Conservation (phyloP, 148 eudicot species). For the Vaccinium corymbosum region DNA sequence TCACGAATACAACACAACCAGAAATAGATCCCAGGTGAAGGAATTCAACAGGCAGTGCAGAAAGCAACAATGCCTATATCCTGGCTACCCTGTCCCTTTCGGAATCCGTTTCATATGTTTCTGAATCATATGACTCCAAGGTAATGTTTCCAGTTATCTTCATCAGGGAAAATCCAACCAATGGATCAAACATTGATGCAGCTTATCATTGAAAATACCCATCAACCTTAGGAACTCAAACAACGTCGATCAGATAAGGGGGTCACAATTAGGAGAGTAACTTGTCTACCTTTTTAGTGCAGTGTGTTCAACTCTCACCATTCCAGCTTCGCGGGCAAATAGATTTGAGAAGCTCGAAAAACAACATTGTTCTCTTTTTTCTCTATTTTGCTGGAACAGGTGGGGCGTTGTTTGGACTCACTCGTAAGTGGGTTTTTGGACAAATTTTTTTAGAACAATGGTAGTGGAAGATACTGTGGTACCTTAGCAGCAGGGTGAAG, state of each 20-base stretch:
- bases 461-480: no score
- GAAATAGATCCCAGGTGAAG: neutral
- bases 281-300: neutral
- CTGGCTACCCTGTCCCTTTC: neutral
- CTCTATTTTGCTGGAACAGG: no score
- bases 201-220: neutral
- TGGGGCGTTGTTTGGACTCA: no score
- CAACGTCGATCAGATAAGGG: neutral
- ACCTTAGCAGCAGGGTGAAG: no score
- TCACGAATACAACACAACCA: neutral
- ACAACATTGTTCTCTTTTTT: no score
- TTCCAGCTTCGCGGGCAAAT: neutral
- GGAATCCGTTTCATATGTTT: neutral
- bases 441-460: no score
- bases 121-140: neutral
- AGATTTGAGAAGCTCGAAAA: neutral
- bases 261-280: neutral
- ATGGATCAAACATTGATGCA: neutral
- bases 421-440: no score
- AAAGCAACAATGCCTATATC: slow-evolving; percentile 6
- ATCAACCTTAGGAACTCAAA: neutral
- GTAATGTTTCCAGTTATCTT: neutral
- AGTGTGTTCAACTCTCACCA: neutral
- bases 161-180: neutral
- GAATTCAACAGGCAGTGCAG: neutral